Evolutionary conservation across 495 filamentous ascomycete species (phyloP), one percentile per base, ranked within the genome.

Genomic region (Aspergillus saccharolyticus): DNA sequence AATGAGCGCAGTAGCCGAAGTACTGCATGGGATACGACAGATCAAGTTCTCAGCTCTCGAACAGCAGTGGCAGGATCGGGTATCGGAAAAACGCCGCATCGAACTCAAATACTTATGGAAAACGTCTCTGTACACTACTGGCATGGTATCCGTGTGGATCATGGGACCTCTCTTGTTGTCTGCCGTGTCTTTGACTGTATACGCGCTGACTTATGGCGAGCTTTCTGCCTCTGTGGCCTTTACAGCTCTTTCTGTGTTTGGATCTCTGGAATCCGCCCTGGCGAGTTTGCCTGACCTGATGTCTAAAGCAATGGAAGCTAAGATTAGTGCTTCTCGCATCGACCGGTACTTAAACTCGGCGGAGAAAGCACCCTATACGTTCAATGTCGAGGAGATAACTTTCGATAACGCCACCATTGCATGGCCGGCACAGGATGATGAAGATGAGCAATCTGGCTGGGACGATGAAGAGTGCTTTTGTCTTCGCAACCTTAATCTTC

Each of bases 41-140:
- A 89, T 96, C 67, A 96, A 96, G 62, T 92, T 96, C 61, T 89
- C 88, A 0, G 90, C 89, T 10, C 68, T 90, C n/a, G 90, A 96
- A 65, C 68, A 74, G 16, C 83, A 88, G 58, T 96, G 90, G 90
- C 81, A 92, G 69, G 71, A 78, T n/a, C 85, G 84, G 54, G 90
- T 96, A 53, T 66, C 73, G n/a, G 74, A 75, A 7, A 80, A 83
- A 21, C 79, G 90, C 62, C 79, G 82, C 14, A 77, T 78, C 22
- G 90, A 96, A 63, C 80, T 96, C 0, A 54, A 59, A 0, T 80
- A 80, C 1, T 75, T 89, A 42, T 89, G 89, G 84, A 77, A 70
- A 76, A 83, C 71, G 0, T 92, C 89, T 57, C 66, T 77, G 54
- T 78, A 77, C 46, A 88, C 88, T 58, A 74, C 71, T 22, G 64